Base-by-base conservation (phyloP, 768 basidiomycete genomes). In the Agaricus sinodeliciosus region DNA sequence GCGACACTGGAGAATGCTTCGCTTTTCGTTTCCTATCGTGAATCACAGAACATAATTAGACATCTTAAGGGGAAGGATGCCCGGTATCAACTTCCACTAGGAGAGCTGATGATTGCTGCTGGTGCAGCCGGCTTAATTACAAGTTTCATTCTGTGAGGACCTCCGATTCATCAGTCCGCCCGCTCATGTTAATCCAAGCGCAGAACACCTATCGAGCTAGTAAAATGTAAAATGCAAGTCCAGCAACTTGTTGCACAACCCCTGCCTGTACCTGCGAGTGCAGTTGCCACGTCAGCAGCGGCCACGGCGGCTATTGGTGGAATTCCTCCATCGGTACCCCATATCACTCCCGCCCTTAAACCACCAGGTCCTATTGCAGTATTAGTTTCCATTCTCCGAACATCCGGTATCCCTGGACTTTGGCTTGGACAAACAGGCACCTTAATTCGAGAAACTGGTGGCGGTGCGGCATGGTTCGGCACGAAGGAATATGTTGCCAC, bases 181-280 rank as follows among this genome's bases (percentile, higher is more conserved):
- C 36, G 43, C 13, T 36, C 44, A 26, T 48, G 49, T 36, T 18
- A 15, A 41, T 49, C 45, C 16, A 57, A 16, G 36, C 11, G 22
- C 60, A 92, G 90, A 26, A 96, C 94, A 0, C 94, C 94, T 1
- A 85, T 97, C 52, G 94, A 96, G 62, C 84, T 96, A 45, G 81
- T 97, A 54, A 96, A 98, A 69, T 96, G 93, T 72, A 91, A 92
- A 67, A 95, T 97, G 93, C 94, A 96, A 67, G 94, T 96, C 2
- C 61, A 59, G 36, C 49, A 55, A 53, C 55, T 54, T 16, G 54
- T 50, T 19, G 50, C 50, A 22, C 46, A 57, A 37, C 19, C 61
- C 18, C 57, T 62, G 31, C 58, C 63, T 3, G 31, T 59, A 0
- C 61, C 60, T 13, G 25, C 62, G 5, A 35, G 62, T 2, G 34